Evolutionary conservation across 805 yeast species (phyloP), one percentile per base, ranked within the genome.

Genomic region (Sporopachydermia quercuum): DNA sequence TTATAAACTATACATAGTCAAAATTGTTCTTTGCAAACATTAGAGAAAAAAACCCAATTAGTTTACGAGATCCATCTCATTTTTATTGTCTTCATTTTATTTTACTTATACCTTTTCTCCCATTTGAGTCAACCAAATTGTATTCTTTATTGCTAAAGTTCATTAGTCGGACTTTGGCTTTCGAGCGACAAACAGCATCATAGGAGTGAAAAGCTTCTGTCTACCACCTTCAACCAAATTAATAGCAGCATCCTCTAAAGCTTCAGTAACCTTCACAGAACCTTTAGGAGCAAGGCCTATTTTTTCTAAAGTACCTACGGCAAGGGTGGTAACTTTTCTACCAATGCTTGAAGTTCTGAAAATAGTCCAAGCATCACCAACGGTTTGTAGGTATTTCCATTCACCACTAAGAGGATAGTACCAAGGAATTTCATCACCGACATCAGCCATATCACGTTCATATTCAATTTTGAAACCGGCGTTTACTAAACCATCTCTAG

Each of bases 371-470:
- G 83, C 56, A 61, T 91, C 98, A 43, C 75, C 67, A 14, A 84
- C 41, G 39, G 77, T 66, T 66, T 87, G 96, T 41, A 83, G 72
- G 63, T 83, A 79, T 63, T 74, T 80, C 83, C 86, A 78, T 50
- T 89, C 94, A 55, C 98, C 98, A 46, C 91, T 71, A 55, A 91
- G 71, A 52, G 98, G 98, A 60, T 86, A 86, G 67, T 82, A 91
- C 98, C 98, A 91, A 50, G 98, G 98, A 47, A 91, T 71, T 39
- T 71, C 82, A 56, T 84, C 96, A 45, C 71, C 74, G 36, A 65
- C 61, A 47, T 78, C 83, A 41, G 97, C 96, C 55, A 91, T 68
- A 59, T 91, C 98, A 51, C 68, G 66, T 60, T 75, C 75, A 56
- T 72, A 72, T 53, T 72, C 71, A 48, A 91, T 65, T 51, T 83